phyloP scores from a whole-genome alignment of 2,329 filamentous ascomycete genomes.

The Neonectria coccinea region DNA sequence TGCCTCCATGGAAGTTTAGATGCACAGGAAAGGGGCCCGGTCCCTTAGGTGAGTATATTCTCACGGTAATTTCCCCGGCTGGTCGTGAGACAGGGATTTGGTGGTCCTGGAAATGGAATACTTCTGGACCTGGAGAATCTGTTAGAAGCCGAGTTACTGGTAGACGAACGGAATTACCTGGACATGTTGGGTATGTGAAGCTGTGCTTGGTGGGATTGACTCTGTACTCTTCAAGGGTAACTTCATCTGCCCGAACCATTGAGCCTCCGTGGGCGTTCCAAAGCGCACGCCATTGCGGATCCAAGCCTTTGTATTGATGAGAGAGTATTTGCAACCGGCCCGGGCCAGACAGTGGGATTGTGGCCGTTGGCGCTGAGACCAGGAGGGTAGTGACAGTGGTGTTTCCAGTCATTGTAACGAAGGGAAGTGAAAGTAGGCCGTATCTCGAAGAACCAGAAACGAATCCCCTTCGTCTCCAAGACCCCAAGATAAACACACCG shows the following conservation, averaged over 20 bases:
- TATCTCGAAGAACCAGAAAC: neutral
- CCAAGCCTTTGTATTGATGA: conserved; percentile 37
- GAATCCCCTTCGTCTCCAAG: neutral
- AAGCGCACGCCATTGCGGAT: conserved; percentile 45
- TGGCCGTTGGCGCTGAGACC: neutral
- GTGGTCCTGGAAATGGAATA: conserved; percentile 26
- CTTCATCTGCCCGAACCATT: conserved; percentile 45
- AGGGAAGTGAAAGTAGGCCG: neutral
- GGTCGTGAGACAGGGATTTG: conserved; percentile 44
- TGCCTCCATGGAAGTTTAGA: conserved; percentile 45
- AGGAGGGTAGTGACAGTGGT: conserved; percentile 2
- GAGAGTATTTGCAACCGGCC: conserved; percentile 9
- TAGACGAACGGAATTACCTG: conserved; percentile 24
- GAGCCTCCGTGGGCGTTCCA: conserved; percentile 46
- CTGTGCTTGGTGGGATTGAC: conserved; percentile 43
- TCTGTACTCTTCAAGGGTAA: conserved; percentile 45
- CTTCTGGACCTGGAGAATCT: conserved; percentile 14
- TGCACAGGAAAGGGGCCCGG: conserved; percentile 44
- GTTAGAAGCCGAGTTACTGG: neutral
- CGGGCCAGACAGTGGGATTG: conserved; percentile 1
- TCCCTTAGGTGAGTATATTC: conserved; percentile 45
- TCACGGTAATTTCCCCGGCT: conserved; percentile 38
- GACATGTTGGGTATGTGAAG: conserved; percentile 46
- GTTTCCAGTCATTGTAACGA: neutral
- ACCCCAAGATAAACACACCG: neutral